Evolutionary conservation across 345 rosid genomes (phyloP).

Genomic region (Leavenworthia alabamica): DNA sequence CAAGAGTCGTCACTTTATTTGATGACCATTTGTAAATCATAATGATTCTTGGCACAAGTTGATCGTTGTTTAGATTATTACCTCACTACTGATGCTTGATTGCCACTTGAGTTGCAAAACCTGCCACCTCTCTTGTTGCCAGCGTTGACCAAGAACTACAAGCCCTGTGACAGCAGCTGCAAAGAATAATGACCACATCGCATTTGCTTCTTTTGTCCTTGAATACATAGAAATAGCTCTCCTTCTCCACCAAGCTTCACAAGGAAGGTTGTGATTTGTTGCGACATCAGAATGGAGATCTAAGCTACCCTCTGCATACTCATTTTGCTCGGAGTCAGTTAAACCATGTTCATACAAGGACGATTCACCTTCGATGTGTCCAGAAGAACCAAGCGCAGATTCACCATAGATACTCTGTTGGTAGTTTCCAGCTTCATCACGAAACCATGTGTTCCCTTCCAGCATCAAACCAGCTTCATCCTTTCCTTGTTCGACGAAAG

Average conservation of each 20-base stretch:
- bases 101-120: slow-evolving; percentile 82
- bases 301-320: slow-evolving; percentile 29
- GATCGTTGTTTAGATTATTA: slow-evolving; percentile 12
- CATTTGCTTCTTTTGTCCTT: slow-evolving; percentile 76
- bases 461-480: slow-evolving; percentile 41
- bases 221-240: slow-evolving; percentile 63
- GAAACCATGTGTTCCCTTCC: slow-evolving; percentile 30
- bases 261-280: slow-evolving; percentile 44
- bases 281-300: slow-evolving; percentile 36
- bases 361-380: slow-evolving; percentile 36
- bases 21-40: not conserved
- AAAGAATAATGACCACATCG: slow-evolving; percentile 85
- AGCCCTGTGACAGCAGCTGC: slow-evolving; percentile 94
- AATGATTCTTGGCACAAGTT: not conserved
- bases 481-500: slow-evolving; percentile 41
- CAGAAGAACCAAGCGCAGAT: slow-evolving; percentile 26
- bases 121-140: slow-evolving; percentile 96
- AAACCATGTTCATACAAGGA: slow-evolving; percentile 33
- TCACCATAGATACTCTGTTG: slow-evolving; percentile 47
- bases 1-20: not conserved
- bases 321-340: slow-evolving; percentile 34
- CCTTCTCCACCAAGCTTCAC: slow-evolving; percentile 96
- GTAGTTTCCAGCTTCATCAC: slow-evolving; percentile 37
- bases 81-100: slow-evolving; percentile 60
- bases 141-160: slow-evolving; percentile 89